Base-by-base conservation (phyloP, 2,329 filamentous ascomycete species). In the Stagonosporopsis cucurbitacearum region DNA sequence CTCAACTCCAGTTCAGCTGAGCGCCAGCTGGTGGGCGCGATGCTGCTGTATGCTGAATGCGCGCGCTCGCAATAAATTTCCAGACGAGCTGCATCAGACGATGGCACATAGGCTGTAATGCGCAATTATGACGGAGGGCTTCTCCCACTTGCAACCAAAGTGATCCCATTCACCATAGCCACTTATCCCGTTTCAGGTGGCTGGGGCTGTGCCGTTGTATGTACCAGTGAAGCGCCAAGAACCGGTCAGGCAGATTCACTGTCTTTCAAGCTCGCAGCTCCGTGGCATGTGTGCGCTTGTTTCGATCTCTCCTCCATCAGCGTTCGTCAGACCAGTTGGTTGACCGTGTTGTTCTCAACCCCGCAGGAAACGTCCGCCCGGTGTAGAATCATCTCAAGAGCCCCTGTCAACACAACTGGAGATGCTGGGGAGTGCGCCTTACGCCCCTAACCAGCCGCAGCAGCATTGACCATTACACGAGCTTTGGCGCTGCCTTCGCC, bases 351-450 rank as follows among this genome's bases (percentile, higher is more conserved):
- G 54, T 58, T 58, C 60, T 58, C 58, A 59, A 48, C 42, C 35
- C 40, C 49, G 62, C 57, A 50, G 54, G 57, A 59, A 62, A 46
- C 57, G 54, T 58, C 54, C 54, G 63, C 64, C 72, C 70, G 67
- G 71, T 70, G 62, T 54, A 59, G 65, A 63, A 62, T 66, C 60
- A 54, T 68, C 62, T 47, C 60, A 60, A 63, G 65, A 55, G 48
- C 57, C 58, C 64, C 57, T 61, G 58, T 56, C 62, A 62, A 60
- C 68, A 45, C 44, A 48, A 48, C 54, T 62, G 60, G 57, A 59
- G 35, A 60, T 62, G 51, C 59, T 57, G 53, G 57, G 60, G 52
- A 72, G 68, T 74, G 71, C 69, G 72, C 72, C 72, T 74, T 73
- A 69, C 73, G 46, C 62, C 62, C 59, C 62, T 65, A 56, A 32